Evolutionary conservation across 495 filamentous ascomycete genomes (phyloP), one percentile per base, ranked within the genome.

Genomic region (Aspergillus funiculosus): DNA sequence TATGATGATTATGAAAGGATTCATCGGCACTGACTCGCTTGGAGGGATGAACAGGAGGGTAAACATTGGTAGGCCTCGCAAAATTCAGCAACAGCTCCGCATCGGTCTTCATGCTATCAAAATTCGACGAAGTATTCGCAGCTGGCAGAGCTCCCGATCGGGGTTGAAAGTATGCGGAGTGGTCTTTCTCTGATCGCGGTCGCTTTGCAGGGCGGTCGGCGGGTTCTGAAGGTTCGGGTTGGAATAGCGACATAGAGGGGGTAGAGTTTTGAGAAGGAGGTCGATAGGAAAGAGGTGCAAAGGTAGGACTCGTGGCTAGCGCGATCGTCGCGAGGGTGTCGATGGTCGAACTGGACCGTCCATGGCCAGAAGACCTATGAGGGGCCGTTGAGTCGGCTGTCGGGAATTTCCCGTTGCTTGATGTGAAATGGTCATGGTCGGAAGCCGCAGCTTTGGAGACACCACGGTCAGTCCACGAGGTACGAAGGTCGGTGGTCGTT

Each of bases 121-220:
- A 52, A 14, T 58, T 44, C 29, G 62, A 44, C 21, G 60, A 29
- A 48, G 74, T 67, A 52, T 72, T 72, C 19, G 73, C 70, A 24
- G 60, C 59, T 6, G 74, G 68, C 46, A 68, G 63, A 32, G 68
- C 57, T 17, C 51, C 54, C 15, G 59, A 54, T 15, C 56, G 62
- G 39, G 53, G 46, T 34, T 61, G 63, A 29, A 30, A 13, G 19
- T 68, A 64, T 19, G 77, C 72, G 34, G 78, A 79, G 15, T 66
- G 56, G 40, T 76, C 57, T 50, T 74, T 68, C 48, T 80, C 80
- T 20, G 80, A 82, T 39, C 77, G 72, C 18, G 76, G 67, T 21
- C 80, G 74, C 53, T 84, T 84, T n/a, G 74, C 59, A 5, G 79
- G 78, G 18, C 75, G 70, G 51, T 79, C 77, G 36, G 42, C 32